Evolutionary conservation across 2,329 filamentous ascomycete species (phyloP), one percentile per base, ranked within the genome.

Genomic region (Exophiala xenobiotica): DNA sequence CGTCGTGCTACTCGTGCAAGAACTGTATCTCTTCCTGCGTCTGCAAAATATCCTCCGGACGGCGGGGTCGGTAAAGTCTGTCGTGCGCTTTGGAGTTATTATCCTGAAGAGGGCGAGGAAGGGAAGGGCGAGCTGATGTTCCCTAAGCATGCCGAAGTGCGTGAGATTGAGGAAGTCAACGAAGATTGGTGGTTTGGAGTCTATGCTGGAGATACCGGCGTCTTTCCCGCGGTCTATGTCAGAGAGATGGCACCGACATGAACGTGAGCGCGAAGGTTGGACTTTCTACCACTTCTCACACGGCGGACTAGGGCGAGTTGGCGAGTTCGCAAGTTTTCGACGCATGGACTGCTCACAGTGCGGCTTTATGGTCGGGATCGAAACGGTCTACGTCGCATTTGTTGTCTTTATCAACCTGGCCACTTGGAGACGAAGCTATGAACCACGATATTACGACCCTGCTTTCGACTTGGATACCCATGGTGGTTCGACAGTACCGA

Each of bases 121-220:
- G 57, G 57, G 6, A 49, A 47, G 40, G 59, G 56, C 14, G 92
- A 97, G 70, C 71, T 97, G 33, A 69, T 85, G 56, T 96, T 97
- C 61, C 92, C 92, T 0, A 84, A 83, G 44, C 85, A 87, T 7
- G 90, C 91, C 0, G 88, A 93, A 68, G 80, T 97, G 11, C 78
- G 79, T 5, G 92, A 97, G 72, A 82, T 87, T 29, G 86, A 92
- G 66, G 87, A 93, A 67, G 82, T 95, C 41, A 96, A 96, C 67
- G 88, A 86, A 14, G 90, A 96, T 67, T 97, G 91, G 91, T 90
- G 80, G 64, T 87, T 86, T 72, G 92, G 92, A 0, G 83, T 83
- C 22, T 96, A 95, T 74, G 90, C 90, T 71, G 90, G 90, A 0
- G 74, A 72, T 19, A 84, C 82, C 61, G 91, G 90, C 0, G 63